A percentile compares a stretch with the other conserved stretches of the same genome.
Evolutionary conservation across 495 filamentous ascomycete species (phyloP).

Genomic region (Podospora fimiseda): DNA sequence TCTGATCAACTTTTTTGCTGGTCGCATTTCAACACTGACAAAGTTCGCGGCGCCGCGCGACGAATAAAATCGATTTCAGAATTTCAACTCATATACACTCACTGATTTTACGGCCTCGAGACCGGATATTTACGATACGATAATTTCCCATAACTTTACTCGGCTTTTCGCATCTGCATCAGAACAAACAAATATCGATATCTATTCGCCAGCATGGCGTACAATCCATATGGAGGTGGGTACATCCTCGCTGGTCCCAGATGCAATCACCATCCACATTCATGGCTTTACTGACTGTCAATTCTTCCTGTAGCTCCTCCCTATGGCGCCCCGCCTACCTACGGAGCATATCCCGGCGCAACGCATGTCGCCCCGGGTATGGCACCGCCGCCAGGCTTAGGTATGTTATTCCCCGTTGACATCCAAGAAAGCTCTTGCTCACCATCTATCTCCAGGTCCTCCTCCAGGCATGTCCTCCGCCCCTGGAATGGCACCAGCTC

Average conservation of each 20-base stretch:
- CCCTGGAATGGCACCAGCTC: conserved; percentile 70
- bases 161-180: background rate
- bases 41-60: too few relatives aligned
- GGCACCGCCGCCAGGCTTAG: conserved; percentile 79
- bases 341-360: conserved; percentile 62
- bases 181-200: background rate
- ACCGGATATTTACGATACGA: too few relatives aligned
- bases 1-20: conserved; percentile 11
- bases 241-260: conserved; percentile 10
- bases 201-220: conserved; percentile 45
- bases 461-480: conserved; percentile 71
- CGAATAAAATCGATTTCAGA: too few relatives aligned
- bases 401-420: conserved; percentile 43
- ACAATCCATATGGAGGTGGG: conserved; percentile 75
- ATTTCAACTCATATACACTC: too few relatives aligned
- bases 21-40: background rate
- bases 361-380: conserved; percentile 51
- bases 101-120: too few relatives aligned
- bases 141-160: background rate
- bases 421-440: background rate
- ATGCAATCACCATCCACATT: background rate
- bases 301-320: conserved; percentile 32
- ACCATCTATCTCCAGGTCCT: conserved; percentile 37
- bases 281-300: conserved; percentile 9
- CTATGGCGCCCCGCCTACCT: conserved; percentile 69